phyloP scores from a whole-genome alignment of 352 stramenopile genomes.

The Phytophthora podocarpi region DNA sequence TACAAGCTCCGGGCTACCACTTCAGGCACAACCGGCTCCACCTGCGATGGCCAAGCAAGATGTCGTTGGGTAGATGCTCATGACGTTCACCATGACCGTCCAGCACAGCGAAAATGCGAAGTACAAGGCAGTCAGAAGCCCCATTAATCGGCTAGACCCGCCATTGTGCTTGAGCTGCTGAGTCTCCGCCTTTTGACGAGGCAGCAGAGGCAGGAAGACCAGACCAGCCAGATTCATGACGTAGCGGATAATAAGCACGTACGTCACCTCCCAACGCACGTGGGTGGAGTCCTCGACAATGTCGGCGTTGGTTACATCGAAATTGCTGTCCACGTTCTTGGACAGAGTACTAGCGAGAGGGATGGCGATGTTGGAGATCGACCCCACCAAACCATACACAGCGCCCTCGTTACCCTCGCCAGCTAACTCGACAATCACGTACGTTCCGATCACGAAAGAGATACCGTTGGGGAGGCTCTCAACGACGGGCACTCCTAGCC shows the following conservation, averaged over 20 bases:
- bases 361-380: constrained; percentile 43
- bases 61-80: constrained; percentile 34
- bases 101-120: constrained; percentile 29
- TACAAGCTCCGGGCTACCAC: not conserved
- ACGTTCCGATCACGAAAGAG: constrained; percentile 48
- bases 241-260: constrained; percentile 46
- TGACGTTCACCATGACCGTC: constrained; percentile 38
- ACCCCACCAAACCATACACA: constrained; percentile 49
- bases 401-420: constrained; percentile 52
- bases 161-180: constrained; percentile 46
- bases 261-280: constrained; percentile 48
- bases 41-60: constrained; percentile 31
- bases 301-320: constrained; percentile 47
- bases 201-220: constrained; percentile 45
- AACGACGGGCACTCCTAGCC: constrained; percentile 39
- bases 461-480: constrained; percentile 45
- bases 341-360: constrained; percentile 48
- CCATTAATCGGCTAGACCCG: constrained; percentile 37
- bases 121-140: constrained; percentile 39
- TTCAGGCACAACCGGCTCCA: constrained; percentile 25
- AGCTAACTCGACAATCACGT: constrained; percentile 51
- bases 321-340: constrained; percentile 46
- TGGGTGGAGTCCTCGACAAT: constrained; percentile 42
- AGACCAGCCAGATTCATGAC: constrained; percentile 32
- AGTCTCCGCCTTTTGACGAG: constrained; percentile 49